Evolutionary conservation across 768 basidiomycete genomes (phyloP), one percentile per base, ranked within the genome.

Genomic region (Leccinum subtestaceum): DNA sequence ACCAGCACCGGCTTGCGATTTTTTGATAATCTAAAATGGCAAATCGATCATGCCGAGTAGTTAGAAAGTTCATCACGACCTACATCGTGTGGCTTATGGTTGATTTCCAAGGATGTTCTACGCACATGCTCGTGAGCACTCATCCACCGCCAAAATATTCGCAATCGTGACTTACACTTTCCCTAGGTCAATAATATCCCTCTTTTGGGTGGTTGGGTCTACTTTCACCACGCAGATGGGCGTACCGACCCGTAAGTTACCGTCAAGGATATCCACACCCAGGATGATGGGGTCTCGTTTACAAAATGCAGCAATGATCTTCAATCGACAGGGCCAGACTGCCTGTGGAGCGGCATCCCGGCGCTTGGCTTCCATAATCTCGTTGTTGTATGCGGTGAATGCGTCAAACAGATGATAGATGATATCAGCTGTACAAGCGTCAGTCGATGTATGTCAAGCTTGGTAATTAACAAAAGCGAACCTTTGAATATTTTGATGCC

Each of bases 371-470:
- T 97, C 96, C 58, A 81, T 80, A 55, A 98, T 94, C 75, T 93
- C 91, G 60, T 83, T 82, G 70, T 96, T 96, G 75, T 98, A 98
- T 1, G 87, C 91, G 46, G 87, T 97, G 79, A 98, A 98, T 15
- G 93, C 85, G 70, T 98, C 95, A 71, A 98, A 98, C 48, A 99
- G 77, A 72, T 98, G 96, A 74, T 99, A 99, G 66, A 99, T 98
- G 71, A 98, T 98, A 74, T 97, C 95, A 61, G 96, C 96, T 98
- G 71, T 27, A 61, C 2, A 7, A 10, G 8, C 7, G 40, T 58
- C 13, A 64, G 61, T 32, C n/a, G 25, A 31, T 31, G 3, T 15
- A 31, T n/a, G 29, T 45, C 9, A 51, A 53, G 27, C 2, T 29
- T n/a, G 17, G 32, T 21, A 21, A 12, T 11, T 21, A 12, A 21